Conservation (phyloP, 352 stramenopile genomes). For the Phytophthora aleatoria region DNA sequence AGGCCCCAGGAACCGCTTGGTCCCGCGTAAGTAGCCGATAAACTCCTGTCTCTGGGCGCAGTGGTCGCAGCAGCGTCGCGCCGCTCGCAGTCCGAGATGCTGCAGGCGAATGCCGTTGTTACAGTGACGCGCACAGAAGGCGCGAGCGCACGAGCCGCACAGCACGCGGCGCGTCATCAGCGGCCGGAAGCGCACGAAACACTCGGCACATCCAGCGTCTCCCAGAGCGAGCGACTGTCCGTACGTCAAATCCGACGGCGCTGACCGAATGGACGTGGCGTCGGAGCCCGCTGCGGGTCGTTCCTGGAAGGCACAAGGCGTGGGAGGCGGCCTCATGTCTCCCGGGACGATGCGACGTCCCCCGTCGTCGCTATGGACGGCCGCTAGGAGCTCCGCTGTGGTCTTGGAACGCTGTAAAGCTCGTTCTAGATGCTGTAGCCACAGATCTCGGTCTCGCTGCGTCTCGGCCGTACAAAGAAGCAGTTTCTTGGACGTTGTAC, state of each 20-base stretch:
- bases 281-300: constrained; percentile 10
- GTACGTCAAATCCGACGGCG: constrained; percentile 11
- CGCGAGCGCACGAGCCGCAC: constrained; percentile 59
- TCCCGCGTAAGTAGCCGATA: constrained; percentile 43
- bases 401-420: constrained; percentile 34
- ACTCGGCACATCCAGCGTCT: constrained; percentile 51
- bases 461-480: constrained; percentile 65
- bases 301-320: constrained; percentile 30
- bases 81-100: constrained; percentile 41
- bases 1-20: constrained; percentile 44
- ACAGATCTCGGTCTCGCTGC: constrained; percentile 46
- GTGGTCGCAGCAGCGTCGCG: constrained; percentile 53
- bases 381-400: constrained; percentile 16
- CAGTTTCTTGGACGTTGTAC: constrained; percentile 56
- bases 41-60: constrained; percentile 69
- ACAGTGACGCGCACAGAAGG: constrained; percentile 73
- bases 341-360: constrained; percentile 57
- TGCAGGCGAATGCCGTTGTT: constrained; percentile 50
- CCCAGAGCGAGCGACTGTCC: constrained; percentile 13
- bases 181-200: constrained; percentile 55
- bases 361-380: constrained; percentile 29
- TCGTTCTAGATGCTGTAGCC: constrained; percentile 46
- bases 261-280: constrained; percentile 16
- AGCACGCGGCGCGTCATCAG: constrained; percentile 53
- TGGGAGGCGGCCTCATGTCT: constrained; percentile 42